Percentiles rank a stretch among this genome's conserved stretches.
Conservation (phyloP, 352 stramenopile genomes). For the Blastocystis hominis region DNA sequence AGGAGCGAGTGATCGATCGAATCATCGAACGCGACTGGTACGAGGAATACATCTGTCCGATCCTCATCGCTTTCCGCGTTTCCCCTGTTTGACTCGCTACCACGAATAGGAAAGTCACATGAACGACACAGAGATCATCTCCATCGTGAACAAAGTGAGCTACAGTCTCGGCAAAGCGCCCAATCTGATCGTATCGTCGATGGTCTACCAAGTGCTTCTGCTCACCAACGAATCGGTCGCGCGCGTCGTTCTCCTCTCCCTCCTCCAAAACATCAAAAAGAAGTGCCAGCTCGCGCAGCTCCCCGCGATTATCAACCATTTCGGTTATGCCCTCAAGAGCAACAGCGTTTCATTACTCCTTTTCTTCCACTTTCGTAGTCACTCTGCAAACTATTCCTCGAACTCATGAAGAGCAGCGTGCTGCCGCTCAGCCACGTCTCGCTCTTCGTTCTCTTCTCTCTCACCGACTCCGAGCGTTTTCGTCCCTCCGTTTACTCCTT, state of each 20-base stretch:
- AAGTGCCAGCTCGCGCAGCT: conserved; percentile 2
- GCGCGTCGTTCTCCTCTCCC: background rate
- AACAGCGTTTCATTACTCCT: background rate
- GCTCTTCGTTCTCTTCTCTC: conserved; percentile 16
- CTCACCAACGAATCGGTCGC: conserved; percentile 17
- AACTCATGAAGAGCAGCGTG: background rate
- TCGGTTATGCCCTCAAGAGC: conserved; percentile 4
- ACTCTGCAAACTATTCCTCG: conserved; percentile 18
- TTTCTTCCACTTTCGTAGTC: background rate
- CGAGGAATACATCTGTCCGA: conserved; percentile 25
- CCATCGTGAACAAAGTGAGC: background rate
- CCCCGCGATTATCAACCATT: conserved; percentile 28
- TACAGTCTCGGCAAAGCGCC: background rate
- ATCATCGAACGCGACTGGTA: conserved; percentile 15
- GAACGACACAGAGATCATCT: background rate
- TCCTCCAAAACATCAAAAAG: conserved; percentile 23
- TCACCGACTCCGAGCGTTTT: conserved; percentile 1
- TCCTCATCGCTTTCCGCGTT: background rate
- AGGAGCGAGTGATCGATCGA: background rate
- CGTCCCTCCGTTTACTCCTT: background rate
- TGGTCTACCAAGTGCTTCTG: conserved; percentile 42
- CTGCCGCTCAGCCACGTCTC: background rate
- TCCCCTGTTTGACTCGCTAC: background rate
- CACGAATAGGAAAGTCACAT: background rate
- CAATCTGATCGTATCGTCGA: background rate